Conservation (phyloP, 163 green algal genomes). For the Volvox carteri region DNA sequence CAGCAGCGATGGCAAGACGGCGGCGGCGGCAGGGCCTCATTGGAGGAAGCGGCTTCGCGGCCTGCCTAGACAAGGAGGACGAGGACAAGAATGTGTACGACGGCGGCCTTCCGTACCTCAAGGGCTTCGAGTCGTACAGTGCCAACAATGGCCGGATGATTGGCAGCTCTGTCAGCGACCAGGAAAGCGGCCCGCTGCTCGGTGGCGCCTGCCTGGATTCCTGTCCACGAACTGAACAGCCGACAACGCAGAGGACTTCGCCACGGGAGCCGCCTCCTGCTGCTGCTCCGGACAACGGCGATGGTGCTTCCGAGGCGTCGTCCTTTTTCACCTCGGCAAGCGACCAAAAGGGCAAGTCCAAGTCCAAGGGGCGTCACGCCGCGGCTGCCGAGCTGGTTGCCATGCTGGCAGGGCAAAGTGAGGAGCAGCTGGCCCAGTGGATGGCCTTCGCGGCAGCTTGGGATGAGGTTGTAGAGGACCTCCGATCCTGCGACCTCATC, state of each 20-base stretch:
- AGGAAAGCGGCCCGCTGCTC: too few relatives aligned
- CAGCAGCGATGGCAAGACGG: not conserved
- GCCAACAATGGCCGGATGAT: too few relatives aligned
- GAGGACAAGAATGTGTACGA: conserved; percentile 18
- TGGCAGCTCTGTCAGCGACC: not conserved
- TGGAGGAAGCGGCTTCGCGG: not conserved
- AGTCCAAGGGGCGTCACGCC: not conserved
- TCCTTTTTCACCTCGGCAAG: not conserved
- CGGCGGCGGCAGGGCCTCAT: too few relatives aligned
- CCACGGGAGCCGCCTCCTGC: not conserved
- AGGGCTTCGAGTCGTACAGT: conserved; percentile 19
- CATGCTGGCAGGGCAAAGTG: conserved; percentile 53
- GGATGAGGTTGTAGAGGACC: conserved; percentile 74
- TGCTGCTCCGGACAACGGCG: not conserved
- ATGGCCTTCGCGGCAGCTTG: conserved; percentile 74
- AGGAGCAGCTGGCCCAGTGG: conserved; percentile 66
- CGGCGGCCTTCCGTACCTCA: not conserved
- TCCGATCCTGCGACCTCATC: conserved; percentile 72
- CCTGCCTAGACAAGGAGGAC: not conserved
- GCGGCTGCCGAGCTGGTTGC: conserved; percentile 32
- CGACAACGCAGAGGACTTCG: not conserved
- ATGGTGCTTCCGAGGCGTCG: not conserved
- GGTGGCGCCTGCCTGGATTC: too few relatives aligned
- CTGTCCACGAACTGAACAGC: too few relatives aligned
- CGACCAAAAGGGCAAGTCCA: conserved; percentile 6